Conservation (phyloP, 2,329 filamentous ascomycete genomes). For the Onygena corvina region DNA sequence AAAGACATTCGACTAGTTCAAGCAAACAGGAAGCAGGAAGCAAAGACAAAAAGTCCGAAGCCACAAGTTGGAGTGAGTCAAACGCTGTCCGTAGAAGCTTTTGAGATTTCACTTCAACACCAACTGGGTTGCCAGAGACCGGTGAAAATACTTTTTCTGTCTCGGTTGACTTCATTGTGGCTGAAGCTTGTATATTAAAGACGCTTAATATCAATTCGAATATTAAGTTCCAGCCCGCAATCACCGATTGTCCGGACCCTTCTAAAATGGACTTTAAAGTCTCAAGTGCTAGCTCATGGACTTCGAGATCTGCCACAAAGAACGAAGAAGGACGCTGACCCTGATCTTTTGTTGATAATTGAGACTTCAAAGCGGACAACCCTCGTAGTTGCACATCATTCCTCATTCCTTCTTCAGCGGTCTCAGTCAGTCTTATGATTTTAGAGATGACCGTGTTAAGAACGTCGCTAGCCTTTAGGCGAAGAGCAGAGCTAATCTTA, state of each 20-base stretch:
- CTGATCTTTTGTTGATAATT: conserved; percentile 42
- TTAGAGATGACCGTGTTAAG: conserved; percentile 37
- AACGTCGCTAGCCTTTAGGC: conserved; percentile 49
- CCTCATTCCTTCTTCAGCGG: conserved; percentile 36
- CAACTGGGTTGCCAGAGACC: conserved; percentile 12
- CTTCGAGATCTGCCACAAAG: conserved; percentile 58
- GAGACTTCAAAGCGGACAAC: conserved; percentile 52
- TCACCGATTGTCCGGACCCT: conserved; percentile 71
- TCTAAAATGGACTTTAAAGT: conserved; percentile 73
- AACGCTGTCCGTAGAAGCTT: conserved; percentile 78
- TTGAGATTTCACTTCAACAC: conserved; percentile 40
- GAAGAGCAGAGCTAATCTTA: conserved; percentile 29
- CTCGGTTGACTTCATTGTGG: conserved; percentile 1
- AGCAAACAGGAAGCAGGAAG: conserved; percentile 60
- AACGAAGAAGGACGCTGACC: conserved; percentile 39
- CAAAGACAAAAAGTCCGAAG: conserved; percentile 79
- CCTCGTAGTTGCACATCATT: conserved; percentile 60
- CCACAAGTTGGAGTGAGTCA: conserved; percentile 78
- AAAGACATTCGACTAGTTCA: conserved; percentile 72
- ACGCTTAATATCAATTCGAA: conserved; percentile 78
- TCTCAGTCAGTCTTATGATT: conserved; percentile 32
- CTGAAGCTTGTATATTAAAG: conserved; percentile 38
- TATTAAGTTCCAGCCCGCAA: conserved; percentile 72
- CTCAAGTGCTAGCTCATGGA: conserved; percentile 69
- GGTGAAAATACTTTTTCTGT: conserved; percentile 15